phyloP scores from a whole-genome alignment of 129 eudicot species.

The Flaveria sonorensis region DNA sequence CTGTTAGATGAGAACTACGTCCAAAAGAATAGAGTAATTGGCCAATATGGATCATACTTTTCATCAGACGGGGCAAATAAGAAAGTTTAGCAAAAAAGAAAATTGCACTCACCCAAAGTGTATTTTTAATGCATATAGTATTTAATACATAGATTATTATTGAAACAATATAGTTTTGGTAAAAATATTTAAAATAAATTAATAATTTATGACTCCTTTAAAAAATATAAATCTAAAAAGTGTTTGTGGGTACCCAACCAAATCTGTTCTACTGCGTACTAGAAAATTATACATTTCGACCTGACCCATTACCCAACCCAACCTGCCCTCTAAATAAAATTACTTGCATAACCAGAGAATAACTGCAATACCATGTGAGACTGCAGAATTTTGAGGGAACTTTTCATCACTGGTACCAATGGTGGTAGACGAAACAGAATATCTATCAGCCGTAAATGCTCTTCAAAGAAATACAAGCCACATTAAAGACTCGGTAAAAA shows the following conservation, averaged over 20 bases:
- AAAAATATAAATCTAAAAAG: neutral
- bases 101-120: neutral
- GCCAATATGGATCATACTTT: neutral
- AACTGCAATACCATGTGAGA: constrained; percentile 31
- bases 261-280: neutral
- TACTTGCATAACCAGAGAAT: constrained; percentile 7
- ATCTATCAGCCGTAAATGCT: constrained; percentile 33
- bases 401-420: constrained; percentile 37
- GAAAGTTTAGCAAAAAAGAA: neutral
- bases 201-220: neutral
- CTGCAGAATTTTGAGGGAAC: constrained; percentile 32
- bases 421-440: constrained; percentile 45
- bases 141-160: neutral
- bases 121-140: neutral
- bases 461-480: constrained; percentile 21
- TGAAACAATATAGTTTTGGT: neutral
- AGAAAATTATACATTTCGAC: neutral
- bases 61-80: constrained; percentile 11
- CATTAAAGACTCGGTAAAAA: neutral
- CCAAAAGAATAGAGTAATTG: neutral
- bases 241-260: neutral
- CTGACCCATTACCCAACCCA: neutral
- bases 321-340: neutral
- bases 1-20: neutral
- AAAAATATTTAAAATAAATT: neutral